Evolutionary conservation across 1,139 yeast species (phyloP).

Genomic region (Geotrichum restrictum): DNA sequence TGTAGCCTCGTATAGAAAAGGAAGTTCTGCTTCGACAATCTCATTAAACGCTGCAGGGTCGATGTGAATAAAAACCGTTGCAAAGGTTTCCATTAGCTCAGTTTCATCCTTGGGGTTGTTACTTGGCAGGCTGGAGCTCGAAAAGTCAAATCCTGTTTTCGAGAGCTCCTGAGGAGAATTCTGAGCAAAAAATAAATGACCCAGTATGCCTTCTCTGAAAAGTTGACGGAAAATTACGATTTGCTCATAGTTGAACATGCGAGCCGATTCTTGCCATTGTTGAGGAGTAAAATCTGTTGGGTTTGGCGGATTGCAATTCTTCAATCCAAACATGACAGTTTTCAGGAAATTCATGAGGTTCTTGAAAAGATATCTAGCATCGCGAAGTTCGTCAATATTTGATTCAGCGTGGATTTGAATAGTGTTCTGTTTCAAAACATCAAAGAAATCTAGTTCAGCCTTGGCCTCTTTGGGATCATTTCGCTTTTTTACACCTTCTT

Average conservation of each 20-base stretch:
- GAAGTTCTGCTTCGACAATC: conserved; percentile 76
- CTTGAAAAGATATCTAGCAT: conserved; percentile 81
- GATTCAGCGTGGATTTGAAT: conserved; percentile 44
- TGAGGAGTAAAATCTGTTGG: conserved; percentile 61
- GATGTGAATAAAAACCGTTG: conserved; percentile 86
- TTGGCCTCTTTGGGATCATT: conserved; percentile 27
- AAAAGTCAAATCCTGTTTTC: conserved; percentile 46
- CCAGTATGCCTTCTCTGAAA: conserved; percentile 80
- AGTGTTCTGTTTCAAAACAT: conserved; percentile 47
- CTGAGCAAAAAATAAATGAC: conserved; percentile 68
- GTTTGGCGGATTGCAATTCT: conserved; percentile 85
- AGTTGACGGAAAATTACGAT: conserved; percentile 69
- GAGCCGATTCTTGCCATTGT: conserved; percentile 85
- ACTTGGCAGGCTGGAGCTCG: conserved; percentile 65
- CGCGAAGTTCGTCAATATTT: conserved; percentile 68
- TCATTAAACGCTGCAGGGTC: conserved; percentile 97
- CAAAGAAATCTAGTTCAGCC: conserved; percentile 45
- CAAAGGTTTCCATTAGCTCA: conserved; percentile 92
- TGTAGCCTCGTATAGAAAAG: conserved; percentile 73
- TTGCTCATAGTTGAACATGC: conserved; percentile 79
- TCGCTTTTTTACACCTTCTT: conserved; percentile 18
- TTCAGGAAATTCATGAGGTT: conserved; percentile 86
- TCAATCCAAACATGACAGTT: conserved; percentile 84
- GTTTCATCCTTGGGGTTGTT: conserved; percentile 82
- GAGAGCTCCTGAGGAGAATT: conserved; percentile 34